Evolutionary conservation across 306 rosid genomes (phyloP).

Genomic region (Phaseolus lunatus): DNA sequence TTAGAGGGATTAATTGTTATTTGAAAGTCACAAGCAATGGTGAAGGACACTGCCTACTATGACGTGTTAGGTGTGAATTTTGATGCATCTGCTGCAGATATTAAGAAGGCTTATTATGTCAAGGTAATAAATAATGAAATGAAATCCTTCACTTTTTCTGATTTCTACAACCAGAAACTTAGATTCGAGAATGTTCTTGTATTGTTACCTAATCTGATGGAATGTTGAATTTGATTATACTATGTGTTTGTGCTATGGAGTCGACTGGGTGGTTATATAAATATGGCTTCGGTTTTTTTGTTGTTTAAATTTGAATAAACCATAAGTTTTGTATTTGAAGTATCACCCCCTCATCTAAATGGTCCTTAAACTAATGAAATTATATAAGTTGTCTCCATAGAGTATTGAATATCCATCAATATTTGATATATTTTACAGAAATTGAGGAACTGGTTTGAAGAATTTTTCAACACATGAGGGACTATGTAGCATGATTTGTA

Average conservation of each 20-base stretch:
- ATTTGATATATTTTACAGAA: too few species aligned
- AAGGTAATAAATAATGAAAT: slow-evolving; percentile 57
- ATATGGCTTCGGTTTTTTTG: slow-evolving; percentile 25
- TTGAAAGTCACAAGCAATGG: slow-evolving; percentile 60
- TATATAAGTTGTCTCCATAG: background rate
- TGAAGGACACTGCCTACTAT: slow-evolving; percentile 78
- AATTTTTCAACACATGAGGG: background rate
- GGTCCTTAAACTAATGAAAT: background rate
- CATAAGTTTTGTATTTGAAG: background rate
- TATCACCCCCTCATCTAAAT: background rate
- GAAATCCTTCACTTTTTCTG: slow-evolving; percentile 22
- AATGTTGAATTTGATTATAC: slow-evolving; percentile 7
- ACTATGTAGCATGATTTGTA: background rate
- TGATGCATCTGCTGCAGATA: slow-evolving; percentile 77
- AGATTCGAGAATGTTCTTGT: slow-evolving; percentile 20
- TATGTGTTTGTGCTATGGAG: background rate
- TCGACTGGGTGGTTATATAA: background rate
- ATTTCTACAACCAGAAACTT: background rate
- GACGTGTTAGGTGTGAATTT: slow-evolving; percentile 77
- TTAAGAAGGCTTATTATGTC: slow-evolving; percentile 90
- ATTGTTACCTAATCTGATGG: background rate
- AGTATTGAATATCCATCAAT: background rate
- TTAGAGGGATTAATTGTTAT: slow-evolving; percentile 48
- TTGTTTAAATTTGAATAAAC: background rate
- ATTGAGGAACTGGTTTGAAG: background rate